Base-by-base conservation (phyloP, 257 asterid genomes). In the Solanum virginianum region DNA sequence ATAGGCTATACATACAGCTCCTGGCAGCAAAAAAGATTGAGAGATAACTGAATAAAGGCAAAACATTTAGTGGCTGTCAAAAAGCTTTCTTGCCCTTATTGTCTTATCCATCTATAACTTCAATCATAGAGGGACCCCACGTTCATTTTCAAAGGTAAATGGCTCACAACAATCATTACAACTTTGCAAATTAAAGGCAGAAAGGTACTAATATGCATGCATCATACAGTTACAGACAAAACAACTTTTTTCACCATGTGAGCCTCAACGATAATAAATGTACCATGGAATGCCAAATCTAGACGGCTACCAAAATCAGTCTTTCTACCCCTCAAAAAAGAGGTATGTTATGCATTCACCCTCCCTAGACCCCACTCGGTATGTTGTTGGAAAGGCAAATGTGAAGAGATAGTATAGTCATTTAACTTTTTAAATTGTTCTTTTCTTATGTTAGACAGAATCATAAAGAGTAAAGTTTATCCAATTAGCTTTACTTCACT, bases 81-180 rank as follows among this genome's bases (percentile, higher is more conserved):
- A 68, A 36, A 66, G 57, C 65, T 77, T 54, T 80, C 63, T 51
- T 55, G 65, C 72, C 60, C 65, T 79, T 54, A 14, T 66, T 65
- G 54, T 56, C 55, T 26, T 20, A 68, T 63, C 20, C 85, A 82
- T 82, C 80, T 29, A 80, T 57, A 36, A 6, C 55, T 75, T 77
- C 86, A 82, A 87, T 85, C 74, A 87, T 68, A 66, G 36, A 72
- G 80, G 16, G 53, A 63, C 77, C 88, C 86, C 83, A 81, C 60
- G 4, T n/a, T 65, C 29, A 85, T 74, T 51, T 85, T 74, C 62
- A 41, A 51, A 9, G 62, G 79, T 36, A 53, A 56, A 60, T 80
- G 53, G 60, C 70, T 47, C 79, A 57, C 57, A 54, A 63, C 86
- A 83, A 86, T 86, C 82, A 86, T 86, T 83, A 62, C 26, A 45